phyloP scores from a whole-genome alignment of 1,139 yeast species.

The Zygosaccharomyces sapae region DNA sequence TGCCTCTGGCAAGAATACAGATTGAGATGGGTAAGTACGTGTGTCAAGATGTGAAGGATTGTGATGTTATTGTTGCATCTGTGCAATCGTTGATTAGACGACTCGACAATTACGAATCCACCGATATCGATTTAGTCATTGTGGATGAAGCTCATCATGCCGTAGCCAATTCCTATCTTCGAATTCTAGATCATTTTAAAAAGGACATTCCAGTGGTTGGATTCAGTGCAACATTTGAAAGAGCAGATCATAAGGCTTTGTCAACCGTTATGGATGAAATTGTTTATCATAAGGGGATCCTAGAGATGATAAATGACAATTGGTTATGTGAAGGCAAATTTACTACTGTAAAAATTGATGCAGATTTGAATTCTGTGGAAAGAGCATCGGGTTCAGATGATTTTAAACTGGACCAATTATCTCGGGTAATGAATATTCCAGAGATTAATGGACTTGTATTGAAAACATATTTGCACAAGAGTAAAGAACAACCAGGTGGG shows the following conservation, averaged over 20 bases:
- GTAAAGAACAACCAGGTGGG: constrained; percentile 21
- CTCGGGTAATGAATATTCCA: constrained; percentile 52
- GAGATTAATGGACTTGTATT: constrained; percentile 56
- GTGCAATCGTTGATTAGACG: constrained; percentile 65
- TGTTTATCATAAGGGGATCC: constrained; percentile 62
- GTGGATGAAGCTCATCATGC: constrained; percentile 96
- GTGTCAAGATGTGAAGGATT: constrained; percentile 33
- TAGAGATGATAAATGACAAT: constrained; percentile 62
- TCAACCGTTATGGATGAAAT: constrained; percentile 65
- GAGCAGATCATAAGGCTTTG: constrained; percentile 65
- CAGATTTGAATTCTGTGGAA: constrained; percentile 38
- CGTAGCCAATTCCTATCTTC: constrained; percentile 65
- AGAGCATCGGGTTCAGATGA: constrained; percentile 43
- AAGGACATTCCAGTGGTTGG: constrained; percentile 66
- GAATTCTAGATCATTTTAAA: constrained; percentile 55
- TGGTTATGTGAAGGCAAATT: constrained; percentile 71
- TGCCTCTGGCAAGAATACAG: constrained; percentile 54
- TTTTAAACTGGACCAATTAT: constrained; percentile 49
- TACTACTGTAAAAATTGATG: constrained; percentile 47
- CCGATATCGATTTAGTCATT: constrained; percentile 58
- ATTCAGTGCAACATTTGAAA: constrained; percentile 74
- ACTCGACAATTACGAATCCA: constrained; percentile 51
- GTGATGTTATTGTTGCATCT: constrained; percentile 74
- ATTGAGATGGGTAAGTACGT: constrained; percentile 62
- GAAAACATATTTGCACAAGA: constrained; percentile 48